phyloP scores from a whole-genome alignment of 345 rosid species.

The Laguncularia racemosa region DNA sequence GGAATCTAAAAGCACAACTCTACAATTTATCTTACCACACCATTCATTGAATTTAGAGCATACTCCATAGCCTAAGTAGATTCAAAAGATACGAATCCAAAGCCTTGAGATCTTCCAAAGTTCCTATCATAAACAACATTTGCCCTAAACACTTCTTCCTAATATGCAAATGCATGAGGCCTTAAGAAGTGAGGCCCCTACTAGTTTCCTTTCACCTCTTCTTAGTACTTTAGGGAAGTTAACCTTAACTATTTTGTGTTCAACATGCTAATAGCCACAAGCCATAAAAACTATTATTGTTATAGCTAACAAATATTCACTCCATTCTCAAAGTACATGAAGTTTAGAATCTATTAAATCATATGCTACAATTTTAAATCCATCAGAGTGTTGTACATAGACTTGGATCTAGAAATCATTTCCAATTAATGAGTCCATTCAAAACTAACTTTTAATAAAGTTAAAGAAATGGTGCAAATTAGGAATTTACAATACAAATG shows the following conservation, averaged over 20 bases:
- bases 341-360: no score
- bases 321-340: no score
- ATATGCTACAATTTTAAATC: no score
- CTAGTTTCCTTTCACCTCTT: slow-evolving; percentile 83
- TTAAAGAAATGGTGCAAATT: no score
- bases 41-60: slow-evolving; percentile 63
- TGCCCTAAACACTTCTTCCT: slow-evolving; percentile 73
- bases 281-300: background rate
- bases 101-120: slow-evolving; percentile 77
- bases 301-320: no score
- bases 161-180: slow-evolving; percentile 60
- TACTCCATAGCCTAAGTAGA: slow-evolving; percentile 52
- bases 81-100: slow-evolving; percentile 75
- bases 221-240: slow-evolving; percentile 95
- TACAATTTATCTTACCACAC: slow-evolving; percentile 44
- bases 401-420: no score
- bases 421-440: no score
- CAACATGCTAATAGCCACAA: slow-evolving; percentile 54
- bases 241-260: slow-evolving; percentile 73
- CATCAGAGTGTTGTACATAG: no score
- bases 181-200: slow-evolving; percentile 66
- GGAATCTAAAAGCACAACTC: slow-evolving; percentile 1
- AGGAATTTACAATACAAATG: no score
- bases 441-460: no score
- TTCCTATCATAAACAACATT: slow-evolving; percentile 68